A percentile compares a stretch with the other conserved stretches of the same genome.
These are phyloP conservation scores for Chrysanthemum lavandulifolium DNA, from an alignment of 129 eudicot species.

Conservation along the genomic window DNA sequence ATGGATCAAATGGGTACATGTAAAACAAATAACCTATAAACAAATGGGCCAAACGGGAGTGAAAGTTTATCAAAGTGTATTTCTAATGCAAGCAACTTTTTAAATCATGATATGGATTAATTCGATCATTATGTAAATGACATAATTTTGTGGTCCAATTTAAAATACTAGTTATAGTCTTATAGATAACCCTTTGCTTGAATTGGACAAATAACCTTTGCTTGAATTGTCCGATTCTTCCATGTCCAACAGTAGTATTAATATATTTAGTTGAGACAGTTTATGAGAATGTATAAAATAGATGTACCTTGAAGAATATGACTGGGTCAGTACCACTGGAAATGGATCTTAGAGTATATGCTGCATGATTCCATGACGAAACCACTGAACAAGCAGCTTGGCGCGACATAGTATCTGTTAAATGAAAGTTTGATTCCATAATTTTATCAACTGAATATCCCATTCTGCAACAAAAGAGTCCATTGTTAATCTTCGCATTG, in stretches of 20 bases:
- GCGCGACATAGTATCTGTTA: constrained; percentile 46
- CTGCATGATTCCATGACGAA: constrained; percentile 57
- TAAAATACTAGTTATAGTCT: not conserved
- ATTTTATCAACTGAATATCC: constrained; percentile 61
- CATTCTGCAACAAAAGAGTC: constrained; percentile 41
- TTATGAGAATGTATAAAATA: not conserved
- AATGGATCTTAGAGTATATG: constrained; percentile 45
- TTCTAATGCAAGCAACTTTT: not conserved
- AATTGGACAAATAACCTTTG: not conserved
- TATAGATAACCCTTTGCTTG: no score
- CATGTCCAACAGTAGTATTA: not conserved
- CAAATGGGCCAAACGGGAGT: not conserved
- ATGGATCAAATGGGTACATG: not conserved
- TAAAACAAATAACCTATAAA: no score
- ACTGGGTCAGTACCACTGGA: constrained; percentile 54
- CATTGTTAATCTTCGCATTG: constrained; percentile 1
- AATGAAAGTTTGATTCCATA: constrained; percentile 48
- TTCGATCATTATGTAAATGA: not conserved
- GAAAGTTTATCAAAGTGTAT: not conserved
- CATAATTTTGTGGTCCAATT: not conserved
- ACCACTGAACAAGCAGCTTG: constrained; percentile 49
- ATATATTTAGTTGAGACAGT: not conserved
- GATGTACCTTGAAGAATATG: constrained; percentile 55
- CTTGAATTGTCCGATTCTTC: not conserved
- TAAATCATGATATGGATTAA: not conserved